Base-by-base conservation (phyloP, 768 basidiomycete species). In the Agaricus subrufescens region DNA sequence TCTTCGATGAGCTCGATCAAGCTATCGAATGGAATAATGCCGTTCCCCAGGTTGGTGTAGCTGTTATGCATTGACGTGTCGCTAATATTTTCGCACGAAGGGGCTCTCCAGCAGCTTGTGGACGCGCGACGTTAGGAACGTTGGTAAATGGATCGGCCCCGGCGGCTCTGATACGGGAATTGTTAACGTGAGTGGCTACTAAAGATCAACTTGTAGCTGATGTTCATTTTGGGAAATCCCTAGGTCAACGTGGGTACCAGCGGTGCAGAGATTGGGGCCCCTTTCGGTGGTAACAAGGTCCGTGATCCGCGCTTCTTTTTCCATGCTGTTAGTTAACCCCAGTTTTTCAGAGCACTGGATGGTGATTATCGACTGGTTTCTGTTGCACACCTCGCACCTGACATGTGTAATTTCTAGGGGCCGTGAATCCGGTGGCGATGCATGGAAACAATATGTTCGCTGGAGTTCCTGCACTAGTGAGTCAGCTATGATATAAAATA, bases 381-480 rank as follows among this genome's bases (percentile, higher is more conserved):
- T 51, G 7, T 10, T 30, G 11, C 26, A 39, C 45, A 49, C 39
- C n/a, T n/a, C 38, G 34, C 11, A 58, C 40, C 37, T 40, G 37
- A 63, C 58, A 56, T 52, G 46, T 64, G 60, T 62, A n/a, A 58
- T 61, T 60, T 65, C 37, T 61, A 89, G 89, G 94, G 96, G 96
- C 19, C 85, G 96, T 48, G 96, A 98, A 75, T 93, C 91, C 6
- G 96, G 96, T 39, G 95, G 95, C 51, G 96, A 98, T 70, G 89
- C 95, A n/a, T 98, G 96, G 96, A 94, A 95, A 69, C 91, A 96
- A 70, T 94, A 94, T 63, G 89, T 94, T 40, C 84, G 92, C 50
- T 95, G 91, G 91, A 87, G 87, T 70, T 84, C 89, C 46, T 94
- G 91, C 69, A 97, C 95, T 10, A 74, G 80, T 81, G 65, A 49